These are phyloP conservation scores for Trichoderma koningiopsis DNA, from an alignment of 2,329 filamentous ascomycete species.

Conservation along the genomic window DNA sequence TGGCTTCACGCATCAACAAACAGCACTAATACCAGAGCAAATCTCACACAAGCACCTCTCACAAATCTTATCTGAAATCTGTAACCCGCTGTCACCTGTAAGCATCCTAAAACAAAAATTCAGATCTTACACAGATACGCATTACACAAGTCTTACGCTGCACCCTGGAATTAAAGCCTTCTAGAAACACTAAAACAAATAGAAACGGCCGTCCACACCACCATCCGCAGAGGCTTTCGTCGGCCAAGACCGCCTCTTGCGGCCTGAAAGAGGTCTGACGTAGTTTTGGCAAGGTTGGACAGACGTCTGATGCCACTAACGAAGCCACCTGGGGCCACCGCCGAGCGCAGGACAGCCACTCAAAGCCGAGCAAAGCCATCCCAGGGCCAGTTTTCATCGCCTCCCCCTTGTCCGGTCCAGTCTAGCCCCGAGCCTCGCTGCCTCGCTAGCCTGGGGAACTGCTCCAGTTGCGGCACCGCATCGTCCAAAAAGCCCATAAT, in stretches of 20 bases:
- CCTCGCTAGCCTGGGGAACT: slow-evolving; percentile 15
- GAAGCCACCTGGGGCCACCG: neutral
- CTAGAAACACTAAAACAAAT: neutral
- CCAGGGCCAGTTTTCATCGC: neutral
- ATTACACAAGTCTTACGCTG: neutral
- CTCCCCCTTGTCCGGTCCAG: slow-evolving; percentile 10
- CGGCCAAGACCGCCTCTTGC: neutral
- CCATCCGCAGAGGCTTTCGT: neutral
- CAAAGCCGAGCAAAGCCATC: neutral
- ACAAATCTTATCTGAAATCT: neutral
- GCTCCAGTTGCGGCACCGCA: slow-evolving; percentile 5
- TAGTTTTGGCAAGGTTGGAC: slow-evolving; percentile 1
- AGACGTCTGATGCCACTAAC: neutral
- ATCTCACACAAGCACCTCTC: neutral
- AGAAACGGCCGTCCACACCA: neutral
- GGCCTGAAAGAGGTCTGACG: slow-evolving; percentile 11
- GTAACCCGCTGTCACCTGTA: neutral
- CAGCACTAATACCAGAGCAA: neutral
- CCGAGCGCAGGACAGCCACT: neutral
- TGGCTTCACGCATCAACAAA: neutral
- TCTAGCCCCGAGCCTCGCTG: slow-evolving; percentile 1
- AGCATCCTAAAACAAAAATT: neutral
- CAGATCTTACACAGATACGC: neutral
- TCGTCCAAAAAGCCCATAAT: neutral
- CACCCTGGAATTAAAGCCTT: neutral